Evolutionary conservation across 441 rosid genomes (phyloP).

Genomic region (Biscutella laevigata): DNA sequence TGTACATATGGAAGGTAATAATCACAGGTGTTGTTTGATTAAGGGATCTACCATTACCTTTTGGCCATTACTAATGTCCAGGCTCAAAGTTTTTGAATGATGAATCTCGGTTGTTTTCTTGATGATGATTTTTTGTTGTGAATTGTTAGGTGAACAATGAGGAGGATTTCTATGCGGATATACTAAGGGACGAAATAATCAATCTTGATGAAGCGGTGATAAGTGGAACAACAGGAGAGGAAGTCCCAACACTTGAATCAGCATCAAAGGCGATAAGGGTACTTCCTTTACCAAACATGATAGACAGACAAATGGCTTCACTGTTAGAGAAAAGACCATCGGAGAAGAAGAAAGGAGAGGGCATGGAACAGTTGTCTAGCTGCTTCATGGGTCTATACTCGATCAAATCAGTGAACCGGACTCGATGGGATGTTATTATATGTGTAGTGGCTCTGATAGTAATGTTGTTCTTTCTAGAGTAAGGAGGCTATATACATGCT

Average conservation of each 20-base stretch:
- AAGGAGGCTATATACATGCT: too few relatives aligned
- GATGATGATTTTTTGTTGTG: conserved; percentile 1
- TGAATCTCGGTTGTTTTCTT: conserved; percentile 2
- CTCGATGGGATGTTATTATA: conserved; percentile 15
- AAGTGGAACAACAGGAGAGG: neutral
- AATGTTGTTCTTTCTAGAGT: conserved; percentile 13
- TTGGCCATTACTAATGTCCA: neutral
- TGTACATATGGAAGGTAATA: neutral
- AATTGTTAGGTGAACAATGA: conserved; percentile 39
- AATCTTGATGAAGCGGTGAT: conserved; percentile 39
- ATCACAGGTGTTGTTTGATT: neutral
- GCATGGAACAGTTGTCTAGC: neutral
- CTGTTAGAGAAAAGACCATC: conserved; percentile 3
- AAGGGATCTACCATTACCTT: neutral
- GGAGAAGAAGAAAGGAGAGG: conserved; percentile 10
- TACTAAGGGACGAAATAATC: conserved; percentile 65
- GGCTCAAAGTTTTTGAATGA: neutral
- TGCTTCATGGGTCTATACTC: conserved; percentile 23
- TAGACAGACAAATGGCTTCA: conserved; percentile 16
- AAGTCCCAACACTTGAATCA: conserved; percentile 21
- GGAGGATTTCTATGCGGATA: conserved; percentile 56
- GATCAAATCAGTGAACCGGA: conserved; percentile 18
- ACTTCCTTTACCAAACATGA: conserved; percentile 19
- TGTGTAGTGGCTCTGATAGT: neutral
- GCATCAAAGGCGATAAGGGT: conserved; percentile 10